A percentile compares a stretch with the other conserved stretches of the same genome.
These are phyloP conservation scores for Citrus hindsii DNA, from an alignment of 345 rosid species.

Conservation along the genomic window DNA sequence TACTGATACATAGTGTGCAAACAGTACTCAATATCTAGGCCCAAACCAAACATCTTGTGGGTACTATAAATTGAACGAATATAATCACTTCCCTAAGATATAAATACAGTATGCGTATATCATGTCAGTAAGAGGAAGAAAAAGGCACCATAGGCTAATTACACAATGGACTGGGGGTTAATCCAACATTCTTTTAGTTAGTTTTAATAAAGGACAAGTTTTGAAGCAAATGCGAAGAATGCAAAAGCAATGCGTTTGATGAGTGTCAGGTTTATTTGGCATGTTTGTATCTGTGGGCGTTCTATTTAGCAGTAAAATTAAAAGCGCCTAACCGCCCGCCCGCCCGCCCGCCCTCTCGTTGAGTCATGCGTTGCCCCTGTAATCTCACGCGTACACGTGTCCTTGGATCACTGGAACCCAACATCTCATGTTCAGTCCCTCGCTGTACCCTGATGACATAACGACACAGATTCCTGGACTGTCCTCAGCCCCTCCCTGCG, in stretches of 20 bases:
- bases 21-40: too few relatives aligned
- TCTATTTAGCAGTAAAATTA: neutral
- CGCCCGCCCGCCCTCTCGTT: neutral
- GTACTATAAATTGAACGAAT: too few relatives aligned
- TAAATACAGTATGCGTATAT: too few relatives aligned
- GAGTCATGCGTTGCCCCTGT: neutral
- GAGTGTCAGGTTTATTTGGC: neutral
- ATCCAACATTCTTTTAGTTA: neutral
- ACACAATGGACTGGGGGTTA: neutral
- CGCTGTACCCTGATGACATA: conserved; percentile 27
- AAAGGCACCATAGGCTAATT: neutral
- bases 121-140: too few relatives aligned
- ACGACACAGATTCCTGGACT: conserved; percentile 55
- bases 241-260: neutral
- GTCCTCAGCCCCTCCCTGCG: neutral
- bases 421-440: neutral
- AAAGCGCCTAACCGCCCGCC: too few relatives aligned
- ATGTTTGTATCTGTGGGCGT: neutral
- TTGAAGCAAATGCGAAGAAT: neutral
- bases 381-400: conserved; percentile 12
- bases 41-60: too few relatives aligned
- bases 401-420: neutral
- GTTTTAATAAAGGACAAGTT: neutral
- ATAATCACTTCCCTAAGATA: too few relatives aligned
- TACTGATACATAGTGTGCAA: too few relatives aligned